Conservation (phyloP, 2,329 filamentous ascomycete species). For the Penicillium sp. region DNA sequence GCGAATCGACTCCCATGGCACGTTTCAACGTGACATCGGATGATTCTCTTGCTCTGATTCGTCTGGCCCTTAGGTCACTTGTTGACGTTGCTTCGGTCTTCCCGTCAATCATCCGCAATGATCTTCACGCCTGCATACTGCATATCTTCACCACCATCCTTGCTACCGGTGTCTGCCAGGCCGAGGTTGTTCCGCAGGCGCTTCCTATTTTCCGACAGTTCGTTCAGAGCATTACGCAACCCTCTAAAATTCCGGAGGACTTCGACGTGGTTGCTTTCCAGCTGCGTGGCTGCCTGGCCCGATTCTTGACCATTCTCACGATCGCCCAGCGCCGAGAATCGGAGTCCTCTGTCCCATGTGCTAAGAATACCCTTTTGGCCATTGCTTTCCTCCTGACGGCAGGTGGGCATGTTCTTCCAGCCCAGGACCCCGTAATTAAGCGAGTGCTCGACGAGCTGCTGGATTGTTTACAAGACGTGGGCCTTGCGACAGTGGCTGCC, state of each 20-base stretch:
- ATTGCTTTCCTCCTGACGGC: constrained; percentile 87
- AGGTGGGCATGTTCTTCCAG: constrained; percentile 71
- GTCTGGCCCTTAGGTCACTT: constrained; percentile 79
- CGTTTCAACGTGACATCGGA: constrained; percentile 78
- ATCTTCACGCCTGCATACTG: constrained; percentile 93
- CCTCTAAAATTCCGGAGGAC: constrained; percentile 36
- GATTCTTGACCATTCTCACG: constrained; percentile 73
- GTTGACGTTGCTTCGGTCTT: constrained; percentile 96
- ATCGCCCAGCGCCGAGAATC: constrained; percentile 56
- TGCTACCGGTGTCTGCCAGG: constrained; percentile 83
- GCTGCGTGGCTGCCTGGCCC: constrained; percentile 77
- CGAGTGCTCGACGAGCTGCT: constrained; percentile 79
- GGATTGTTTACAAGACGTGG: constrained; percentile 71
- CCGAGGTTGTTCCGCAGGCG: constrained; percentile 83
- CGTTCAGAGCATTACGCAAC: constrained; percentile 69
- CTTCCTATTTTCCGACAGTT: constrained; percentile 92
- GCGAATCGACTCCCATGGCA: constrained; percentile 59
- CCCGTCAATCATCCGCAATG: constrained; percentile 92
- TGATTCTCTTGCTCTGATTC: constrained; percentile 79
- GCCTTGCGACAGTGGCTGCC: constrained; percentile 77
- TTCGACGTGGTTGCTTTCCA: constrained; percentile 64
- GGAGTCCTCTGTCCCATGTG: constrained; percentile 78
- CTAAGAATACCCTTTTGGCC: constrained; percentile 89
- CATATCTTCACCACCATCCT: constrained; percentile 96
- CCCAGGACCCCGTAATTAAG: constrained; percentile 73